Evolutionary conservation across 2,329 filamentous ascomycete species (phyloP).

Genomic region (Diaporthe ilicicola): DNA sequence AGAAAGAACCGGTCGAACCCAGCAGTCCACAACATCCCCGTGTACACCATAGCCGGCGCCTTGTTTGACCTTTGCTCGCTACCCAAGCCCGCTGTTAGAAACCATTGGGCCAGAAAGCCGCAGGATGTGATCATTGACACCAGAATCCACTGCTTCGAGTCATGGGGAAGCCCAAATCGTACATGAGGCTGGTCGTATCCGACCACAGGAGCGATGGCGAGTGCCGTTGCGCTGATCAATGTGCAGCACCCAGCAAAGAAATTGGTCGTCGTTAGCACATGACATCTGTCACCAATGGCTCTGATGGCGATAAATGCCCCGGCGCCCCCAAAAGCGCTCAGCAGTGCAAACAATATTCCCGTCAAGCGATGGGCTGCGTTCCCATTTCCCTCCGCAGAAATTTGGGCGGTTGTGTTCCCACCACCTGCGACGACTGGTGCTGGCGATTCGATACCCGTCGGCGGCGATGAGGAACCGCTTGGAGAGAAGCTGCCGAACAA

Average conservation of each 20-base stretch:
- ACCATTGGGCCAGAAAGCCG: constrained; percentile 71
- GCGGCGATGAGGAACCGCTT: neutral
- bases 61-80: constrained; percentile 71
- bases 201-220: constrained; percentile 47
- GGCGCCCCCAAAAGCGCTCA: constrained; percentile 81
- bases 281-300: constrained; percentile 32
- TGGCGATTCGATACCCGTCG: neutral
- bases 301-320: constrained; percentile 45
- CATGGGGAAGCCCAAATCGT: constrained; percentile 53
- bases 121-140: constrained; percentile 74
- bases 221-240: constrained; percentile 14
- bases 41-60: constrained; percentile 66
- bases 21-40: constrained; percentile 64
- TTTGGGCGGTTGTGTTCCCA: neutral
- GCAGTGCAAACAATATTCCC: constrained; percentile 75
- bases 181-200: constrained; percentile 55
- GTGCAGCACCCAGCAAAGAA: constrained; percentile 42
- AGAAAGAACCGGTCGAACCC: constrained; percentile 58
- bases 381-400: constrained; percentile 44
- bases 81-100: constrained; percentile 80
- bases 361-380: constrained; percentile 72
- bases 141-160: constrained; percentile 69
- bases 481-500: constrained; percentile 10
- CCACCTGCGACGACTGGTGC: neutral
- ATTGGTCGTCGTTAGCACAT: constrained; percentile 31